Evolutionary conservation across 257 asterid species (phyloP), one percentile per base, ranked within the genome.

Genomic region (Lantana camara): DNA sequence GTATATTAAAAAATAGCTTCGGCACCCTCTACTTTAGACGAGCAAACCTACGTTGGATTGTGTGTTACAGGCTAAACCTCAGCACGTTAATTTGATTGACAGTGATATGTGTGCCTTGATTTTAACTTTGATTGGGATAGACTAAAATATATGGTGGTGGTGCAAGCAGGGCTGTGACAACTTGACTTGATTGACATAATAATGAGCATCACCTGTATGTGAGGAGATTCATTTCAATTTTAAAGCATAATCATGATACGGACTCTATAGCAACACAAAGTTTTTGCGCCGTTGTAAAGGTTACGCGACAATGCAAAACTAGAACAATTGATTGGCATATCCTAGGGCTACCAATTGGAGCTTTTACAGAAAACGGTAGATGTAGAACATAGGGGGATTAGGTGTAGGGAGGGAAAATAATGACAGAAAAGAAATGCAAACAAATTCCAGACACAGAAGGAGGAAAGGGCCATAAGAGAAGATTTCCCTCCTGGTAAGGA

Each of bases 111-210:
- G n/a, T 30, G 41, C 15, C 14, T 41, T n/a, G 42, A 42, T 9
- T 37, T 58, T 37, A 53, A 29, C 10, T 60, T 41, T 42, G 4
- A 44, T 40, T 3, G 23, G 16, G 52, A 42, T 19, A 15, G n/a
- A 41, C 51, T 21, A 42, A 41, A 42, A 60, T 16, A 56, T 56
- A 34, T n/a, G n/a, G n/a, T n/a, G n/a, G n/a, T n/a, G n/a, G n/a
- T n/a, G n/a, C n/a, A n/a, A n/a, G n/a, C n/a, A n/a, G n/a, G n/a
- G n/a, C n/a, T n/a, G n/a, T 14, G 54, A 23, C 24, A 45, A 61
- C 55, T 17, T 48, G 17, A 45, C 67, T 27, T 29, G 11, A 46
- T 21, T 63, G n/a, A 27, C 30, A 7, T 17, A 8, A 57, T 1
- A 37, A 57, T 10, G 49, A 40, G 22, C 37, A 21, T 7, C 8